A percentile compares a stretch with the other conserved stretches of the same genome.
These are phyloP conservation scores for Clonostachys solani DNA, from an alignment of 2,329 filamentous ascomycete genomes.

Conservation along the genomic window DNA sequence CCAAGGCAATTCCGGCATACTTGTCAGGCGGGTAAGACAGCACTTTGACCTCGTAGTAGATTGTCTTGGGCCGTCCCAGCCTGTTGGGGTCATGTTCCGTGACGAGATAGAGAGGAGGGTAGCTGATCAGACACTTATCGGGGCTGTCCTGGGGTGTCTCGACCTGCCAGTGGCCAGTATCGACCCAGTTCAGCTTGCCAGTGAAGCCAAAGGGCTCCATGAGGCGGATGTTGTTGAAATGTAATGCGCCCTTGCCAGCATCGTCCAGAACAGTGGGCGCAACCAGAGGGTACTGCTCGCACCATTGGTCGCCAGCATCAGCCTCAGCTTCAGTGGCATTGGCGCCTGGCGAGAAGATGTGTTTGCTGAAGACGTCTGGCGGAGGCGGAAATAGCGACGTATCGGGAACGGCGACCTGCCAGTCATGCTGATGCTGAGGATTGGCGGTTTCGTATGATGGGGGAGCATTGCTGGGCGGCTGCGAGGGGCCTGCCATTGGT, in stretches of 20 bases:
- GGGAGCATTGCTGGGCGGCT: slow-evolving; percentile 1
- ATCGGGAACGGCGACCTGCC: slow-evolving; percentile 68
- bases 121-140: slow-evolving; percentile 63
- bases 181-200: slow-evolving; percentile 38
- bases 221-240: slow-evolving; percentile 47
- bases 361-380: slow-evolving; percentile 59
- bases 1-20: slow-evolving; percentile 60
- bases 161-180: slow-evolving; percentile 48
- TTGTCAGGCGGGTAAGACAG: slow-evolving; percentile 37
- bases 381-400: slow-evolving; percentile 70
- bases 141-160: slow-evolving; percentile 34
- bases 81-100: slow-evolving; percentile 51
- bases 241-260: slow-evolving; percentile 40
- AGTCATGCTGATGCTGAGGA: slow-evolving; percentile 62
- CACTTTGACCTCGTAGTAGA: slow-evolving; percentile 71
- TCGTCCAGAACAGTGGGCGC: slow-evolving; percentile 44
- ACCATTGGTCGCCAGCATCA: slow-evolving; percentile 64
- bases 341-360: slow-evolving; percentile 61
- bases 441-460: slow-evolving; percentile 10
- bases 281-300: slow-evolving; percentile 52
- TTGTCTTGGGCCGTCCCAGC: slow-evolving; percentile 34
- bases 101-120: slow-evolving; percentile 65
- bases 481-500: neutral
- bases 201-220: slow-evolving; percentile 43
- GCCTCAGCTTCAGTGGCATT: slow-evolving; percentile 65